phyloP scores from a whole-genome alignment of 2,329 filamentous ascomycete genomes.

The Aureobasidium melanogenum region DNA sequence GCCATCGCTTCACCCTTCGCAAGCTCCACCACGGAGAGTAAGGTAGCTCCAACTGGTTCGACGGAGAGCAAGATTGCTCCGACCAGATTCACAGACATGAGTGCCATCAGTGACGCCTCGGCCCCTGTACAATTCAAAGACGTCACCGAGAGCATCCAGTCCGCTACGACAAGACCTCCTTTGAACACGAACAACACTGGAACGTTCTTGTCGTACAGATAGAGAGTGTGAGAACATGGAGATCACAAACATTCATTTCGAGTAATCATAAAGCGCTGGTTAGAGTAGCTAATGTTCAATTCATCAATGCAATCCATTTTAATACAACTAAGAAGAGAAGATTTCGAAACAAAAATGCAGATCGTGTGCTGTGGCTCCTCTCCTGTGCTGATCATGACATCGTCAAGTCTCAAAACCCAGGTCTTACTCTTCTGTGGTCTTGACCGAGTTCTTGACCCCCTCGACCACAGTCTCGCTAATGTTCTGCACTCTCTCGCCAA shows the following conservation, averaged over 20 bases:
- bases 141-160: neutral
- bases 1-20: neutral
- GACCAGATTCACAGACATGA: neutral
- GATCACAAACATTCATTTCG: neutral
- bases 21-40: neutral
- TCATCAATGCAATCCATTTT: neutral
- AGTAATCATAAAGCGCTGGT: neutral
- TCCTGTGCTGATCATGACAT: neutral
- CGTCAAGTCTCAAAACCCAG: neutral
- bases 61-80: neutral
- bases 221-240: neutral
- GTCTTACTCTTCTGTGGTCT: neutral
- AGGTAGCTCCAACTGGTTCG: neutral
- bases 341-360: neutral
- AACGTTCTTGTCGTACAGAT: conserved; percentile 5
- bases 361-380: neutral
- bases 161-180: neutral
- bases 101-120: neutral
- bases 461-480: conserved; percentile 16
- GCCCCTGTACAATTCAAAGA: neutral
- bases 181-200: neutral
- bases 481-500: conserved; percentile 21
- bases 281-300: neutral
- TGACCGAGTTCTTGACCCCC: conserved; percentile 17
- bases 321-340: neutral